These are phyloP conservation scores for Gossypium bickii DNA, from an alignment of 345 rosid species.

Conservation along the genomic window DNA sequence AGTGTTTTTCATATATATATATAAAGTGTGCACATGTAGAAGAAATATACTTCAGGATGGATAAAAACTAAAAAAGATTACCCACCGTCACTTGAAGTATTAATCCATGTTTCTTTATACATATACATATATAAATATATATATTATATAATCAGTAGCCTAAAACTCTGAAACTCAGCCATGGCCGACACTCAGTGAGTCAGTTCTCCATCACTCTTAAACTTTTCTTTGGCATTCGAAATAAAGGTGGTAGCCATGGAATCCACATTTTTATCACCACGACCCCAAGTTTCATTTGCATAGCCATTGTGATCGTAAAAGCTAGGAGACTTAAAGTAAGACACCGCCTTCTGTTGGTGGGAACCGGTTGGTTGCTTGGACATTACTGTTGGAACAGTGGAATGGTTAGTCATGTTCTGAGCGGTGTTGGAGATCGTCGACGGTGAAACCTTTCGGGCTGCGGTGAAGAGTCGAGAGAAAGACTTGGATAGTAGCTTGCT, in stretches of 20 bases:
- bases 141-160: no score
- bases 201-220: constrained; percentile 21
- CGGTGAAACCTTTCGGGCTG: constrained; percentile 14
- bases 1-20: no score
- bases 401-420: not conserved
- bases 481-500: constrained; percentile 24
- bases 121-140: no score
- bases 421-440: not conserved
- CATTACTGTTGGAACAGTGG: not conserved
- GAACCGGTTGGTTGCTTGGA: constrained; percentile 6
- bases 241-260: constrained; percentile 36
- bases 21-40: no score
- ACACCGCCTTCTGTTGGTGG: not conserved
- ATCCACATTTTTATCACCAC: constrained; percentile 40
- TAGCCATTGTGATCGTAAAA: constrained; percentile 9
- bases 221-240: constrained; percentile 30
- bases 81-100: no score
- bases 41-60: no score
- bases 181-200: no score
- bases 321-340: not conserved
- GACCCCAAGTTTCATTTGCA: not conserved
- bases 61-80: no score
- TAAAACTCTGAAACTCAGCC: no score
- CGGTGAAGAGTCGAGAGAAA: constrained; percentile 10
- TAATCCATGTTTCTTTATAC: no score